Percentiles rank a stretch among this genome's conserved stretches.
phyloP scores from a whole-genome alignment of 768 basidiomycete species.

The Austroboletus eburneus region DNA sequence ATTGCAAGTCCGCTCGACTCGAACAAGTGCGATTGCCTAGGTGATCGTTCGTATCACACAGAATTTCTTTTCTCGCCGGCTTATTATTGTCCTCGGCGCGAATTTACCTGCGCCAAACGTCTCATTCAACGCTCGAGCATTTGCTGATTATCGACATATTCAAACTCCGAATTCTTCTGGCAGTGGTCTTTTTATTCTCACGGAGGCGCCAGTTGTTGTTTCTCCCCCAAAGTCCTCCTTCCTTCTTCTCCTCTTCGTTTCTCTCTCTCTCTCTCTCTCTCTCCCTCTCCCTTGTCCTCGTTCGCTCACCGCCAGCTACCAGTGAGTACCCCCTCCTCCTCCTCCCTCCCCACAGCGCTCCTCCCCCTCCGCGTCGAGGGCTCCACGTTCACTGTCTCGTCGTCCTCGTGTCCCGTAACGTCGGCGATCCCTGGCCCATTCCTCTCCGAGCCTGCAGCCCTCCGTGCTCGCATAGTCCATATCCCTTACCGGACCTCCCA shows the following conservation, averaged over 20 bases:
- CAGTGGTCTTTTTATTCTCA: conserved; percentile 27
- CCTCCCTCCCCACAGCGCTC: background rate
- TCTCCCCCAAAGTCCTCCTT: conserved; percentile 33
- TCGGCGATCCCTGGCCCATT: conserved; percentile 6
- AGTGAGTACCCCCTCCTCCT: conserved; percentile 21
- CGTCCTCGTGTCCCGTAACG: background rate
- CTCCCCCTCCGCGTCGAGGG: conserved; percentile 24
- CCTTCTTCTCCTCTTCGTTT: conserved; percentile 25
- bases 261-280: conserved; percentile 22
- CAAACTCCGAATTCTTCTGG: conserved; percentile 42
- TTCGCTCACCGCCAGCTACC: no score
- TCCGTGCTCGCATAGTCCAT: conserved; percentile 1
- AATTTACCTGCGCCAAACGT: no score
- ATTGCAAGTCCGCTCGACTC: conserved; percentile 16
- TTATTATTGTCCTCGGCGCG: no score
- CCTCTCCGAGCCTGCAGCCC: background rate
- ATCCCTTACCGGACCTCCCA: conserved; percentile 1
- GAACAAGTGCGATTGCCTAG: no score
- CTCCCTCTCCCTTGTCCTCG: conserved; percentile 4
- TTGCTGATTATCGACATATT: conserved; percentile 16
- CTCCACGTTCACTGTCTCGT: conserved; percentile 24
- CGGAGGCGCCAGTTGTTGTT: conserved; percentile 44
- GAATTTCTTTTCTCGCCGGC: no score
- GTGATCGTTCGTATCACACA: background rate
- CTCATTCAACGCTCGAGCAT: no score